Conservation (phyloP, 148 eudicot genomes). For the Chenopodium quinoa region DNA sequence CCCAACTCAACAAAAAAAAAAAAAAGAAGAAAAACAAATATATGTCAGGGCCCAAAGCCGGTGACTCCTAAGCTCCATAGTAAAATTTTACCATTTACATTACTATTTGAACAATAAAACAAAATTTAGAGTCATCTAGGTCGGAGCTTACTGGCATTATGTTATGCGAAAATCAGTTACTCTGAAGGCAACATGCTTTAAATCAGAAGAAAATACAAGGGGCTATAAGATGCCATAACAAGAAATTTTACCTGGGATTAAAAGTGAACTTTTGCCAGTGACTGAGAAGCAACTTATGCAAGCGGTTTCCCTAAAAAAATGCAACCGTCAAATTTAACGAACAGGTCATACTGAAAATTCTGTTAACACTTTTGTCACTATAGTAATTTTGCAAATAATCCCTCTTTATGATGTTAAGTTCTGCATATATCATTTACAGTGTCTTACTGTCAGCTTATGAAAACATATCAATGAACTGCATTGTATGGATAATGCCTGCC, state of each 20-base stretch:
- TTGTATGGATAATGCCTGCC: too few relatives aligned
- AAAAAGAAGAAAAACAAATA: too few relatives aligned
- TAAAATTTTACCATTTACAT: background rate
- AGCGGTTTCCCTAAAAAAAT: slow-evolving; percentile 75
- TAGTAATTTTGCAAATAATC: too few relatives aligned
- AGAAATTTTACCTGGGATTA: slow-evolving; percentile 74
- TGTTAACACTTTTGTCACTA: too few relatives aligned
- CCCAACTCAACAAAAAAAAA: too few relatives aligned
- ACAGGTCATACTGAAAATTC: background rate
- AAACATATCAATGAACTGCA: too few relatives aligned
- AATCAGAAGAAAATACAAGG: background rate
- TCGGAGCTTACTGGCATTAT: background rate
- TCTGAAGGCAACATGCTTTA: background rate
- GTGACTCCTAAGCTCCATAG: background rate
- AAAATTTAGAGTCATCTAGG: background rate
- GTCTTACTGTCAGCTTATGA: background rate
- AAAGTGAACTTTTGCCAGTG: slow-evolving; percentile 97
- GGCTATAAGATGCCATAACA: slow-evolving; percentile 1
- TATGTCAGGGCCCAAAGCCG: too few relatives aligned
- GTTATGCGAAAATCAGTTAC: background rate
- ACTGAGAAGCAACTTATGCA: slow-evolving; percentile 83
- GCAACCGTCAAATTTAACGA: background rate
- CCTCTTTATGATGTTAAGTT: background rate
- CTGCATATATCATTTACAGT: background rate
- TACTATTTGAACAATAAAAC: background rate